Percentiles rank a stretch among this genome's conserved stretches.
Evolutionary conservation across 495 filamentous ascomycete genomes (phyloP).

Genomic region (Venustampulla echinocandica): DNA sequence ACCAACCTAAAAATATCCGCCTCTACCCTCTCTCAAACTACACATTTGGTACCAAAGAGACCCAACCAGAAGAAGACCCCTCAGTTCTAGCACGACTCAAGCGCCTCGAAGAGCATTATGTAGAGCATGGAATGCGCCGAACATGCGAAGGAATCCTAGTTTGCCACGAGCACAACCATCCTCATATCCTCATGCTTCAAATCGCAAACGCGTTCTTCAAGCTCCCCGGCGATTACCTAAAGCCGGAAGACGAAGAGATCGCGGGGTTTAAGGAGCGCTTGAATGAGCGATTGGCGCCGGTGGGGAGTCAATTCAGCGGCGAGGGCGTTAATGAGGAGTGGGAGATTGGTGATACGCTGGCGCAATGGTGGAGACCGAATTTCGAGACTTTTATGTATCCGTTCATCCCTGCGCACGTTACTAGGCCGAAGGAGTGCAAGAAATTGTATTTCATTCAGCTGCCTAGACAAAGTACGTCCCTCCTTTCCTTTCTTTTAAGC

Average conservation of each 20-base stretch:
- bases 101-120: slow-evolving; percentile 90
- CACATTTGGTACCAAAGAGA: slow-evolving; percentile 97
- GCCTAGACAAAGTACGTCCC: slow-evolving; percentile 69
- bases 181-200: slow-evolving; percentile 95
- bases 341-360: slow-evolving; percentile 88
- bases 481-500: not conserved
- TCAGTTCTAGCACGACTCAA: slow-evolving; percentile 87
- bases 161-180: slow-evolving; percentile 98
- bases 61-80: slow-evolving; percentile 94
- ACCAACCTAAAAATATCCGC: slow-evolving; percentile 85
- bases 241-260: slow-evolving; percentile 80
- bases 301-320: slow-evolving; percentile 77
- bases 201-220: slow-evolving; percentile 99
- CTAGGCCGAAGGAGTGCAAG: slow-evolving; percentile 97
- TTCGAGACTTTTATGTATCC: slow-evolving; percentile 99
- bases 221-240: slow-evolving; percentile 93
- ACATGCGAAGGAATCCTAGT: slow-evolving; percentile 95
- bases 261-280: slow-evolving; percentile 86
- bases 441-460: slow-evolving; percentile 96
- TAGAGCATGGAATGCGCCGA: slow-evolving; percentile 84
- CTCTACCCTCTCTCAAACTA: slow-evolving; percentile 96
- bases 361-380: slow-evolving; percentile 97
- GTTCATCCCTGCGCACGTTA: slow-evolving; percentile 90
- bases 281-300: slow-evolving; percentile 86
- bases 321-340: slow-evolving; percentile 83